These are phyloP conservation scores for Pezicula neosporulosa DNA, from an alignment of 2,329 filamentous ascomycete species.

Conservation along the genomic window DNA sequence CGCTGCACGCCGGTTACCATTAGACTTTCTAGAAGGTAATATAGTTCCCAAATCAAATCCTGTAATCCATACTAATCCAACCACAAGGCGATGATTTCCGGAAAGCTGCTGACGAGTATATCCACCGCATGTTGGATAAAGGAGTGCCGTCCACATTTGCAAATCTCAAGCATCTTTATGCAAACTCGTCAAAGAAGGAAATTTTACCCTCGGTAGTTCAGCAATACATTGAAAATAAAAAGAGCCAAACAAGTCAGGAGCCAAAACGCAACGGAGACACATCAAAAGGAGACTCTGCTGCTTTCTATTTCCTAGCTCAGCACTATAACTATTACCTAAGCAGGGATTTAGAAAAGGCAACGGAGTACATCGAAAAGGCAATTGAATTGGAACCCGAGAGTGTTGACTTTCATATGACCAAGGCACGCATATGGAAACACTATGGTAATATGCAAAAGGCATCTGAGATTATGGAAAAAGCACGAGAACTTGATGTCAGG, in stretches of 20 bases:
- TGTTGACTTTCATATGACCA: conserved; percentile 92
- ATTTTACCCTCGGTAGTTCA: conserved; percentile 72
- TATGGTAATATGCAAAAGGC: conserved; percentile 76
- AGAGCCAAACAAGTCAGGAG: conserved; percentile 40
- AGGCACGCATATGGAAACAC: conserved; percentile 93
- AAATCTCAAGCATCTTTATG: conserved; percentile 92
- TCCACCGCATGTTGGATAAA: conserved; percentile 82
- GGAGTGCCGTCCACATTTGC: conserved; percentile 95
- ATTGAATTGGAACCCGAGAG: conserved; percentile 75
- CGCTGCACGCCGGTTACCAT: conserved; percentile 77
- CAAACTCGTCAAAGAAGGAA: conserved; percentile 72
- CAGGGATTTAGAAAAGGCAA: conserved; percentile 78
- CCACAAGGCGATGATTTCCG: conserved; percentile 71
- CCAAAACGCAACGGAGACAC: conserved; percentile 39
- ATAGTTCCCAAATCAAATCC: conserved; percentile 14
- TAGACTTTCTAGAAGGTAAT: conserved; percentile 79
- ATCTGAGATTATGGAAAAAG: conserved; percentile 82
- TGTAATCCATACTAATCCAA: conserved; percentile 13
- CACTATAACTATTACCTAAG: conserved; percentile 94
- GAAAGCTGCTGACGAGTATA: conserved; percentile 71
- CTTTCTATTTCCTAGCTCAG: conserved; percentile 90
- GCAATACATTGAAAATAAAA: conserved; percentile 65
- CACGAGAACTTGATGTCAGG: conserved; percentile 78
- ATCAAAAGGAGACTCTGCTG: conserved; percentile 69
- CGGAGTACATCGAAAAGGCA: conserved; percentile 78